Conservation (phyloP, 78 protist species). For the Chrysochromulina tobinii region DNA sequence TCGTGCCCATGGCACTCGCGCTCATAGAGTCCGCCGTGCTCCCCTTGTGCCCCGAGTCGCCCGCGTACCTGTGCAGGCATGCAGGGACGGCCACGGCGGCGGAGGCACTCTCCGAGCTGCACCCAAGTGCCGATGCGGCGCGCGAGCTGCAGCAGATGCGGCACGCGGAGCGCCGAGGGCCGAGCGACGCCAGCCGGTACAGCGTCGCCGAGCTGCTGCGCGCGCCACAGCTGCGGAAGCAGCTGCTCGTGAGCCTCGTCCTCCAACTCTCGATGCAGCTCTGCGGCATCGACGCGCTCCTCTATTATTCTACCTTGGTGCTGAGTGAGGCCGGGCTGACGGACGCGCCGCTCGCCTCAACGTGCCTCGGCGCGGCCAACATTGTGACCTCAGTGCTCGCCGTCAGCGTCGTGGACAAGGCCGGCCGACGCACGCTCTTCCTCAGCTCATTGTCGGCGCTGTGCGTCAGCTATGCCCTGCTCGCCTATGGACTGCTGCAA, state of each 20-base stretch:
- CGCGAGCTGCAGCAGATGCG: neutral
- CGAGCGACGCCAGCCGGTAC: neutral
- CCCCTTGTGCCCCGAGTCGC: neutral
- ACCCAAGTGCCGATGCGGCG: neutral
- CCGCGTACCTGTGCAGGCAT: neutral
- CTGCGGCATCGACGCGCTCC: conserved; percentile 12
- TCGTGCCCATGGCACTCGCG: neutral
- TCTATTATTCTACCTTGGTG: neutral
- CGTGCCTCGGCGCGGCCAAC: neutral
- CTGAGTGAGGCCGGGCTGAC: neutral
- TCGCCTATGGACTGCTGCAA: no score
- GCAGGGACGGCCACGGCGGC: neutral
- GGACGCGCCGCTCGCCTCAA: neutral
- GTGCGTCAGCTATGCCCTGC: neutral
- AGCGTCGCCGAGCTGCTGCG: neutral
- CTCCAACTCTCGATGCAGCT: neutral
- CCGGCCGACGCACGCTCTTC: neutral
- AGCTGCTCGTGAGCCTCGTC: neutral
- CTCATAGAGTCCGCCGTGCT: neutral
- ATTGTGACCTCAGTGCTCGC: neutral
- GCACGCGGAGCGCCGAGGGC: neutral
- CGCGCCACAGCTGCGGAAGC: neutral
- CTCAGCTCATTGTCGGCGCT: neutral
- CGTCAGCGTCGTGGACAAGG: neutral
- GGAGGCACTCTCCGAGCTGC: neutral